Conservation (phyloP, 2,329 filamentous ascomycete species). For the Anthostomella pinea region DNA sequence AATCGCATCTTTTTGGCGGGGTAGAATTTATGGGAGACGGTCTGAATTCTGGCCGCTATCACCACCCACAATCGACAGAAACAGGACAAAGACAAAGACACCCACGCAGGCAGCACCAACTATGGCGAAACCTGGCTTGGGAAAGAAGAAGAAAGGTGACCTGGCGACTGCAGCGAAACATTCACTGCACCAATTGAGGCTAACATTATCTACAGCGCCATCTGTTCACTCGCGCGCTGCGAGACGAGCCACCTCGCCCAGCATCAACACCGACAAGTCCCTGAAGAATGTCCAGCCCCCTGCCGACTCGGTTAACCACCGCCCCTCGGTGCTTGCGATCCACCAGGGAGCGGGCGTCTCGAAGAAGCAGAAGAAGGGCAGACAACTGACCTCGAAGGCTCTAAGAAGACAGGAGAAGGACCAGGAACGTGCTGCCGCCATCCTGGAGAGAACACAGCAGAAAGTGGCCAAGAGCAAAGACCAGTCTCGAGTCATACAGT, state of each 20-base stretch:
- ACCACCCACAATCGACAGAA: too few relatives aligned
- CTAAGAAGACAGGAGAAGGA: conserved; percentile 55
- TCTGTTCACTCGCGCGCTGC: conserved; percentile 73
- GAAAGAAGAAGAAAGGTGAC: conserved; percentile 32
- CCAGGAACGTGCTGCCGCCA: conserved; percentile 57
- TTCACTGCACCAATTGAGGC: too few relatives aligned
- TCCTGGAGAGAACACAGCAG: conserved; percentile 55
- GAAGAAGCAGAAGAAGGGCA: conserved; percentile 61
- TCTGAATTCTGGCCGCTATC: too few relatives aligned
- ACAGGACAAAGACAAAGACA: too few relatives aligned
- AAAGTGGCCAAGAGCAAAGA: conserved; percentile 56
- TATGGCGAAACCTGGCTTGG: conserved; percentile 35
- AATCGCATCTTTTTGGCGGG: too few relatives aligned
- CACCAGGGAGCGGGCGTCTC: conserved; percentile 64
- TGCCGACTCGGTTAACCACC: conserved; percentile 43
- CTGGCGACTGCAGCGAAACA: too few relatives aligned
- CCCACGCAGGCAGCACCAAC: too few relatives aligned
- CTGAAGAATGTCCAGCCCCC: conserved; percentile 59
- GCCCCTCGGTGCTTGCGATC: conserved; percentile 66
- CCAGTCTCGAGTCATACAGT: conserved; percentile 45
- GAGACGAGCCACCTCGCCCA: conserved; percentile 67
- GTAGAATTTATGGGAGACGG: too few relatives aligned
- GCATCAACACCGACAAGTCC: conserved; percentile 70
- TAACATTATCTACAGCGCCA: conserved; percentile 41
- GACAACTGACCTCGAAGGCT: conserved; percentile 56